These are phyloP conservation scores for Tieghemiomyces parasiticus DNA, from an alignment of 192 early-diverging fungal species.

Conservation along the genomic window DNA sequence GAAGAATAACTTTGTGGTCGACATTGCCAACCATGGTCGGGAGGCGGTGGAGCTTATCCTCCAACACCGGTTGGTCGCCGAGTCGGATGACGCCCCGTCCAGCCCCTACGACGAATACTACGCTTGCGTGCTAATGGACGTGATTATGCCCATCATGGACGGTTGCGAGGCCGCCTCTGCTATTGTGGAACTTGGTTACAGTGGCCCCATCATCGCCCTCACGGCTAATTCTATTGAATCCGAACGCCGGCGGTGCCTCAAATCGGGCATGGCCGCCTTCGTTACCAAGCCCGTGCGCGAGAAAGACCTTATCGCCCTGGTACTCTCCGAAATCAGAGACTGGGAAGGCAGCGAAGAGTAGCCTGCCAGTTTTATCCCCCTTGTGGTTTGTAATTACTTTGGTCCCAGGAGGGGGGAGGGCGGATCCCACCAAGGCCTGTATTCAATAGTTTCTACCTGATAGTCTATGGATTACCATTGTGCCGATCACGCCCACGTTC, in stretches of 20 bases:
- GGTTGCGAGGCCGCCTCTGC: slow-evolving; percentile 19
- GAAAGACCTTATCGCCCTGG: slow-evolving; percentile 5
- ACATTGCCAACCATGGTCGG: slow-evolving; percentile 17
- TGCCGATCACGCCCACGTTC: too few relatives aligned
- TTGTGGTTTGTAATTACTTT: too few relatives aligned
- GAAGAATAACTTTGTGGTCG: slow-evolving; percentile 17
- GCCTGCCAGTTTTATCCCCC: too few relatives aligned
- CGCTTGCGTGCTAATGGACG: slow-evolving; percentile 15
- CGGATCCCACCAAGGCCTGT: too few relatives aligned
- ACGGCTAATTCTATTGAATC: slow-evolving; percentile 22
- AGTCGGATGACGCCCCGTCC: background rate
- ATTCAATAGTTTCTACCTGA: too few relatives aligned
- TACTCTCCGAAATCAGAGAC: slow-evolving; percentile 1
- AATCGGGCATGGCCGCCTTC: slow-evolving; percentile 21
- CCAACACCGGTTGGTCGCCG: background rate
- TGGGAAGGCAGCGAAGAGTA: too few relatives aligned
- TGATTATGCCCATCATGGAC: slow-evolving; percentile 24
- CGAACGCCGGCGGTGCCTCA: slow-evolving; percentile 19
- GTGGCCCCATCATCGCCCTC: slow-evolving; percentile 19
- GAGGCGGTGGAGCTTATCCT: slow-evolving; percentile 14
- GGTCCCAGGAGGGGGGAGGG: too few relatives aligned
- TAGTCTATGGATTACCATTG: too few relatives aligned
- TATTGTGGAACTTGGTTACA: slow-evolving; percentile 16
- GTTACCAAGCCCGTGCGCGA: slow-evolving; percentile 21
- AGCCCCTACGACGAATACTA: background rate